Evolutionary conservation across 2,329 filamentous ascomycete genomes (phyloP), one percentile per base, ranked within the genome.

Genomic region (Fusarium floridanum): DNA sequence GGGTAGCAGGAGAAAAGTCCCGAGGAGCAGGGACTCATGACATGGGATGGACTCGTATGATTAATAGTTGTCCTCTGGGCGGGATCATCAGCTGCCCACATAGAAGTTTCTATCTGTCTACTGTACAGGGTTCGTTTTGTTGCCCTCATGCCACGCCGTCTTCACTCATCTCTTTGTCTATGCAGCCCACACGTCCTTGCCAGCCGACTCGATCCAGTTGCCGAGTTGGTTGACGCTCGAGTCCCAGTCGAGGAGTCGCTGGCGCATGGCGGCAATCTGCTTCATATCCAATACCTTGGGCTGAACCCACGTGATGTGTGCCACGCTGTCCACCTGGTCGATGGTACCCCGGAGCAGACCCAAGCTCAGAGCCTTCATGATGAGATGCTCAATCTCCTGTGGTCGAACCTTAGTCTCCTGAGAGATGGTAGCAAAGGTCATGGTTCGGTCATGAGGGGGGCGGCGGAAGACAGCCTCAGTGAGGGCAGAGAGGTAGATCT

Each of bases 361-460:
- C 77, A 99, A 85, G 81, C 95, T 98, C 79, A 99, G 85, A n/a
- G 97, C 97, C 88, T 98, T 98, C 97, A 99, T 99, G 80, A 99
- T 94, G 74, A 99, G 86, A 83, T 98, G 96, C 88, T 99, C 97
- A 77, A 99, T 98, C 86, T 98, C 95, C 79, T 97, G 91, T 4
- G 92, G 91, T 77, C 91, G 90, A 61, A 99, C 95, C 85, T 98
- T 97, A 5, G 97, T 99, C 87, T 98, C 96, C 76, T 93, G 89
- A 6, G 94, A 91, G 80, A 99, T 98, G 60, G 95, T 94, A 62
- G 88, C 86, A 85, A 99, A 99, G 6, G 93, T 93, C 93, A 99
- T 97, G 79, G 95, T 93, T 74, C 97, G 94, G 87, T 98, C 95
- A 82, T 99, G 97, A 34, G 97, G 96, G 59, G 97, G 95, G 56